Conservation (phyloP, 208 protist genomes). For the Wallacemonas rigidus region DNA sequence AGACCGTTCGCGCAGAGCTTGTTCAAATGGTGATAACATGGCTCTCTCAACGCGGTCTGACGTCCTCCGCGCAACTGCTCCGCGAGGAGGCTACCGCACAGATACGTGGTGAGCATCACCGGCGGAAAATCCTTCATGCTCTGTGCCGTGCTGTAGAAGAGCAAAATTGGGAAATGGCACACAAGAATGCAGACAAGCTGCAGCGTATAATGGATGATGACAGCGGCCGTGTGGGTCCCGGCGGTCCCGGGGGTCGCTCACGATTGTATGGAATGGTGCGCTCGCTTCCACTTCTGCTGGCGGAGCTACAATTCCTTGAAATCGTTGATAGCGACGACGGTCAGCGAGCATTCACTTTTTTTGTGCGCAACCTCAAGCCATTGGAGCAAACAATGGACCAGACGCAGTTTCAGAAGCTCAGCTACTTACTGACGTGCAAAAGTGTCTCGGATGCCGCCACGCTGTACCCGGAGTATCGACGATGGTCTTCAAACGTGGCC, state of each 20-base stretch:
- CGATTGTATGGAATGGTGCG: slow-evolving; percentile 34
- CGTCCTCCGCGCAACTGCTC: slow-evolving; percentile 78
- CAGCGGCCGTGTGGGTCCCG: slow-evolving; percentile 20
- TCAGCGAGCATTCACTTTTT: slow-evolving; percentile 78
- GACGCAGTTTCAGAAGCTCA: slow-evolving; percentile 77
- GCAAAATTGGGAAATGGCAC: slow-evolving; percentile 73
- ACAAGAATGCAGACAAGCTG: slow-evolving; percentile 66
- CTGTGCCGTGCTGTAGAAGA: slow-evolving; percentile 74
- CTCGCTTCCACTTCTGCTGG: slow-evolving; percentile 70
- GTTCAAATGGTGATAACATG: slow-evolving; percentile 73
- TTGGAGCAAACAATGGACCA: slow-evolving; percentile 65
- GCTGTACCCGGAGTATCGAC: slow-evolving; percentile 72
- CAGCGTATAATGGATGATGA: slow-evolving; percentile 24
- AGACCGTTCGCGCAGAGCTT: slow-evolving; percentile 66
- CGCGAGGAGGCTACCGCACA: slow-evolving; percentile 78
- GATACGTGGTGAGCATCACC: slow-evolving; percentile 65
- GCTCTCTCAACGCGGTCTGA: slow-evolving; percentile 74
- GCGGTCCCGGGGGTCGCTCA: slow-evolving; percentile 21
- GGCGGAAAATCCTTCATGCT: slow-evolving; percentile 69
- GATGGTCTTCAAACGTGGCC: slow-evolving; percentile 70
- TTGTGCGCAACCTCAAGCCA: slow-evolving; percentile 82
- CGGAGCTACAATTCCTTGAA: slow-evolving; percentile 84
- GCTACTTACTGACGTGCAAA: slow-evolving; percentile 83
- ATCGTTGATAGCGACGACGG: slow-evolving; percentile 79
- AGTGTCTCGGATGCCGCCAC: slow-evolving; percentile 61